A percentile compares a stretch with the other conserved stretches of the same genome.
Conservation (phyloP, 2,329 filamentous ascomycete genomes). For the Fusarium subglutinans region DNA sequence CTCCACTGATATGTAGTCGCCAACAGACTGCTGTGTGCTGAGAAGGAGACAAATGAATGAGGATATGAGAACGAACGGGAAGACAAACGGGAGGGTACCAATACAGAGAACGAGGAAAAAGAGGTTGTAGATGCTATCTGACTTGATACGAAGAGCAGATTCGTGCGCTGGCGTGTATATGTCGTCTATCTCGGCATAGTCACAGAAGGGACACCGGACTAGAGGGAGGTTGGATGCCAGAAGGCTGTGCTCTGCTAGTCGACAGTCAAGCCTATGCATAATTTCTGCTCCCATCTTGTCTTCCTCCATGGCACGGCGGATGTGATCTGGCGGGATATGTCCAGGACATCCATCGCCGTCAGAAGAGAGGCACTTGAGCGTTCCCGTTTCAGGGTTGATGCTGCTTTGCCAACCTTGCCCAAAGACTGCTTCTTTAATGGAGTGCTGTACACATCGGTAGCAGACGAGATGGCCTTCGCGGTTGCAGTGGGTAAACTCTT, state of each 20-base stretch:
- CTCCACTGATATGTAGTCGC: constrained; percentile 54
- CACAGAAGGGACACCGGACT: constrained; percentile 88
- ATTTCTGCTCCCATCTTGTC: constrained; percentile 76
- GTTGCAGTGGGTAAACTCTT: constrained; percentile 78
- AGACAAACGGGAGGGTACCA: constrained; percentile 63
- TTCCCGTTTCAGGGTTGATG: constrained; percentile 76
- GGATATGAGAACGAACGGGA: constrained; percentile 61
- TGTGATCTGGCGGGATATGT: constrained; percentile 73
- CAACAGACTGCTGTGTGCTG: constrained; percentile 54
- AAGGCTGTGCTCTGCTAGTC: constrained; percentile 80
- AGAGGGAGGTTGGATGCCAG: constrained; percentile 78
- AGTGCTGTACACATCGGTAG: constrained; percentile 82
- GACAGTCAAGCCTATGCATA: constrained; percentile 79
- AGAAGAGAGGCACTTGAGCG: constrained; percentile 84
- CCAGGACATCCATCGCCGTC: constrained; percentile 76
- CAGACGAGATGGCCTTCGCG: constrained; percentile 77
- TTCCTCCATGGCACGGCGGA: constrained; percentile 76
- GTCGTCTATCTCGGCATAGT: constrained; percentile 88
- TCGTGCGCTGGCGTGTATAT: constrained; percentile 69
- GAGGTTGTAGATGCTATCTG: constrained; percentile 59
- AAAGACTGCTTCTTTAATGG: constrained; percentile 87
- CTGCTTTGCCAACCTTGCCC: constrained; percentile 91
- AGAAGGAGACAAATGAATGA: constrained; percentile 57
- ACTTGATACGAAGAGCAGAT: constrained; percentile 65
- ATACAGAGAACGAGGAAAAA: constrained; percentile 63